A percentile compares a stretch with the other conserved stretches of the same genome.
These are phyloP conservation scores for Lentinula aciculospora DNA, from an alignment of 768 basidiomycete genomes.

Conservation along the genomic window DNA sequence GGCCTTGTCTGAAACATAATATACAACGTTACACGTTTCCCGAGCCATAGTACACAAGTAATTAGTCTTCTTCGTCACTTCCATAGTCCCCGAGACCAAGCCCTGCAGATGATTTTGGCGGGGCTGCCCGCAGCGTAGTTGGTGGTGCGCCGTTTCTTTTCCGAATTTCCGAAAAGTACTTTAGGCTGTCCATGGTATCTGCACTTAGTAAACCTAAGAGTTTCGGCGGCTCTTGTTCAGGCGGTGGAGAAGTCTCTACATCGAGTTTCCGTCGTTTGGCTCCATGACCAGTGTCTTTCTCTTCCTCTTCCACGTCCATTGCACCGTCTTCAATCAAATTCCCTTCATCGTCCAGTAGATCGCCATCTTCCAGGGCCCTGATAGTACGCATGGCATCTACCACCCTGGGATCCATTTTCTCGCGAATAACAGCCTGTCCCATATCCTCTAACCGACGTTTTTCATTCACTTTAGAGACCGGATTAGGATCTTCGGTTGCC, in stretches of 20 bases:
- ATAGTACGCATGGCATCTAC: slow-evolving; percentile 86
- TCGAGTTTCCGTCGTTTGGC: slow-evolving; percentile 28
- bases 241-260: slow-evolving; percentile 20
- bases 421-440: slow-evolving; percentile 83
- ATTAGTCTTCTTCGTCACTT: slow-evolving; percentile 57
- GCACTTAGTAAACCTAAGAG: slow-evolving; percentile 64
- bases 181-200: slow-evolving; percentile 85
- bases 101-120: slow-evolving; percentile 33
- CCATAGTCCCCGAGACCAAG: slow-evolving; percentile 73
- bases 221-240: slow-evolving; percentile 25
- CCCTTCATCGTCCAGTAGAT: slow-evolving; percentile 34
- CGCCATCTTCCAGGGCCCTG: slow-evolving; percentile 85
- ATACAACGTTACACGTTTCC: background rate
- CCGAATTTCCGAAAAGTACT: slow-evolving; percentile 86
- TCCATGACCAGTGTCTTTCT: slow-evolving; percentile 24
- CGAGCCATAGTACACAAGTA: background rate
- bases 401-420: slow-evolving; percentile 80
- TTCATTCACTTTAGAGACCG: slow-evolving; percentile 81
- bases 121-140: slow-evolving; percentile 20
- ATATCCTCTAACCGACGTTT: slow-evolving; percentile 76
- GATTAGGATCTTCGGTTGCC: slow-evolving; percentile 99
- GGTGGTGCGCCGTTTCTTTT: slow-evolving; percentile 49
- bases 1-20: background rate
- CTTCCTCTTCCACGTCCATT: slow-evolving; percentile 26
- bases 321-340: slow-evolving; percentile 21